Conservation (phyloP, 352 stramenopile species). For the Thalassiosira mediterranea region DNA sequence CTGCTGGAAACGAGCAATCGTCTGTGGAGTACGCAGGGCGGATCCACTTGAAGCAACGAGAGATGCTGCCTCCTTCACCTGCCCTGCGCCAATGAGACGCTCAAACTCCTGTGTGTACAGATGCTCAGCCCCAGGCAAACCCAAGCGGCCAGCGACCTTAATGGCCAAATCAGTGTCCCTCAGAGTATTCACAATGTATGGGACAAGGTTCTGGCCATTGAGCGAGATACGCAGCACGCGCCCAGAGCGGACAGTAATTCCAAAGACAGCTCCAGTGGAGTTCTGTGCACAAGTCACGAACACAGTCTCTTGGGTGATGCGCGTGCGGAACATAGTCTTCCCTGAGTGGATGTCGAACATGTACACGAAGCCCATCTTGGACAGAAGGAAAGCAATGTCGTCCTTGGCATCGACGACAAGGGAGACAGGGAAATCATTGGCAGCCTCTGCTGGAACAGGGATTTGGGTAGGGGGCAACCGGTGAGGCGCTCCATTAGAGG, state of each 20-base stretch:
- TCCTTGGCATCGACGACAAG: constrained; percentile 90
- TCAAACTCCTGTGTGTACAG: constrained; percentile 99
- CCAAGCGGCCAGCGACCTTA: constrained; percentile 93
- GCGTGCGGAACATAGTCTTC: constrained; percentile 97
- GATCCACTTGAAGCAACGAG: constrained; percentile 82
- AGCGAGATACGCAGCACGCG: constrained; percentile 96
- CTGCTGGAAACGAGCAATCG: constrained; percentile 98
- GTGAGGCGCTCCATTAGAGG: constrained; percentile 94
- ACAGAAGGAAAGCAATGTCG: constrained; percentile 98
- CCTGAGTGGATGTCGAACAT: constrained; percentile 98
- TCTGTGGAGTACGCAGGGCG: constrained; percentile 94
- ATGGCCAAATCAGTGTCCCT: constrained; percentile 96
- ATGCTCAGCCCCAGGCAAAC: constrained; percentile 97
- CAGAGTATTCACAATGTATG: constrained; percentile 98
- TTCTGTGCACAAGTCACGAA: constrained; percentile 91
- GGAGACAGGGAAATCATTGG: constrained; percentile 97
- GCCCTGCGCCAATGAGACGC: constrained; percentile 91
- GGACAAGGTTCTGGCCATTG: constrained; percentile 97
- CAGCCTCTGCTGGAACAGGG: constrained; percentile 94
- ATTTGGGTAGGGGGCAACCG: constrained; percentile 92
- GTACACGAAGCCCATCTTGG: constrained; percentile 99
- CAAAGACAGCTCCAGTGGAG: constrained; percentile 95
- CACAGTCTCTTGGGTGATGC: constrained; percentile 97
- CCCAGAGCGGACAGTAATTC: constrained; percentile 95
- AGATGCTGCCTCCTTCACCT: constrained; percentile 86